Base-by-base conservation (phyloP, 164 flowering plant species). In the Pachysandra terminalis region DNA sequence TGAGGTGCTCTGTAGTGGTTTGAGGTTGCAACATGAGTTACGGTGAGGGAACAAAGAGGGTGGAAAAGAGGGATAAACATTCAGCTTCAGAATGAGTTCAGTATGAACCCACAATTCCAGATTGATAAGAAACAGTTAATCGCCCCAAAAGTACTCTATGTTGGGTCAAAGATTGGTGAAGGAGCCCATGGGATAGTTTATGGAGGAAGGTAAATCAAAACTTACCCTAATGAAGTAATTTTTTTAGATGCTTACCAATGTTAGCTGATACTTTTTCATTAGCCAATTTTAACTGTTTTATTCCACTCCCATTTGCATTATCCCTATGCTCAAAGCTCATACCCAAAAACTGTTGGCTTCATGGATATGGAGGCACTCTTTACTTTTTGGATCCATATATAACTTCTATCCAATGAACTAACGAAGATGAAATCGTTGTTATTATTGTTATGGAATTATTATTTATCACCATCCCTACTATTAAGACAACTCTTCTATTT, bases 141-240 rank as follows among this genome's bases (percentile, higher is more conserved):
- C 45, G 91, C 91, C 68, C 97, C 97, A 0, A 91, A 84, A 37
- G 64, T 81, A 59, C 73, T 93, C 61, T 88, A 82, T 73, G 84
- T 89, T 64, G 93, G 93, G 19, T 68, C 87, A 2, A 88, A 93
- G 75, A 86, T 93, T 67, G 98, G 97, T 14, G 97, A 93, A 62
- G 98, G 98, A 67, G 97, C 98, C 65, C 98, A 93, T 80, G 96
- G 96, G 7, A 87, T 85, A 76, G 98, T 93, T 59, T 93, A 89
- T 67, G 83, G 87, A 82, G 98, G 98, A 77, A 93, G 88, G 98
- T 93, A 68, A 76, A 85, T 82, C 22, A 13, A 28, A 21, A 40
- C 13, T 68, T 71, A 2, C 28, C 35, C 35, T 17, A 19, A 45
- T 45, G 32, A 45, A 58, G 37, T n/a, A 19, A 25, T 28, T 68